These are phyloP conservation scores for Leccinum subspadiceum DNA, from an alignment of 1,284 basidiomycete genomes.

Conservation along the genomic window DNA sequence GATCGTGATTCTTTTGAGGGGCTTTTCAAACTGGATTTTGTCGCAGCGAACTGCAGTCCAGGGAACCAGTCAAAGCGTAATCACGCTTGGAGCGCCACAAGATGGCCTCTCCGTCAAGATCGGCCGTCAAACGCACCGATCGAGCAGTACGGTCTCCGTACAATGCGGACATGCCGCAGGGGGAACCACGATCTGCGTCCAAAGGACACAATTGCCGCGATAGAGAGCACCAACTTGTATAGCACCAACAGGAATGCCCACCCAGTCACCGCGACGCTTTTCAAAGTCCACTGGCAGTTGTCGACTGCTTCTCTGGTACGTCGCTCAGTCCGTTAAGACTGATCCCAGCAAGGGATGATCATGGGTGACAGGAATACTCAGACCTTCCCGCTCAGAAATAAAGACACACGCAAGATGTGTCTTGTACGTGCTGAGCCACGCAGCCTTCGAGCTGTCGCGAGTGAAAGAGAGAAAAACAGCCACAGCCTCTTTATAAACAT, in stretches of 20 bases:
- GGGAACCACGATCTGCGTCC: conserved; percentile 10
- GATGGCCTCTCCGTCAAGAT: too few relatives aligned
- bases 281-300: conserved; percentile 27
- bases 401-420: neutral
- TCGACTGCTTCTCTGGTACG: conserved; percentile 42
- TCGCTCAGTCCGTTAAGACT: conserved; percentile 21
- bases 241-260: conserved; percentile 4
- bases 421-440: conserved; percentile 43
- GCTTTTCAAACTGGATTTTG: neutral
- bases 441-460: conserved; percentile 35
- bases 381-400: conserved; percentile 11
- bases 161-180: neutral
- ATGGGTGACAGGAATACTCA: neutral
- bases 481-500: neutral
- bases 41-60: neutral
- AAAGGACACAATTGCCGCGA: conserved; percentile 10
- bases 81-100: neutral
- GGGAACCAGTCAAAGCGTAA: neutral
- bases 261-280: conserved; percentile 30
- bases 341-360: neutral
- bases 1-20: neutral
- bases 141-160: neutral
- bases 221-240: conserved; percentile 8
- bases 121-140: too few relatives aligned
- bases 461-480: neutral